Evolutionary conservation across 805 yeast species (phyloP).

Genomic region (Yueomyces sp.): DNA sequence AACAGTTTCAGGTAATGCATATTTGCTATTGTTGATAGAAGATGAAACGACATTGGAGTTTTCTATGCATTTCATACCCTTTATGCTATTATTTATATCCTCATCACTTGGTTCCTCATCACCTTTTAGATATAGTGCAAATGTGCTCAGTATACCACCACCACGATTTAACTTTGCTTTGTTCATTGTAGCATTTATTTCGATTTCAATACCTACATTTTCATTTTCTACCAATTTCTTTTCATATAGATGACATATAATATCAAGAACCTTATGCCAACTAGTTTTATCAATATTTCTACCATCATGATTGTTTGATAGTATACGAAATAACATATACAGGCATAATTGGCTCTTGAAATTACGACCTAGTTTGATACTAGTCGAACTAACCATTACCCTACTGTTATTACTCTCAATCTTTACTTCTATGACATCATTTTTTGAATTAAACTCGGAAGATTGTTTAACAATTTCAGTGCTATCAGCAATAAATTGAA

Average conservation of each 20-base stretch:
- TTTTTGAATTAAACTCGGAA: neutral
- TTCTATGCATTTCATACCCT: slow-evolving; percentile 60
- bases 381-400: slow-evolving; percentile 65
- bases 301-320: slow-evolving; percentile 41
- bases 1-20: neutral
- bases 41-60: neutral
- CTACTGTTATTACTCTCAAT: slow-evolving; percentile 39
- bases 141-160: slow-evolving; percentile 69
- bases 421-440: slow-evolving; percentile 18
- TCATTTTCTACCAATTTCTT: slow-evolving; percentile 41
- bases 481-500: slow-evolving; percentile 40
- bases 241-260: slow-evolving; percentile 53
- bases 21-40: neutral
- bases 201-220: slow-evolving; percentile 41
- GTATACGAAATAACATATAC: slow-evolving; percentile 69
- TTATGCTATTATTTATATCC: slow-evolving; percentile 74
- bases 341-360: slow-evolving; percentile 85
- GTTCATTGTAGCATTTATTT: slow-evolving; percentile 53
- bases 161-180: slow-evolving; percentile 60
- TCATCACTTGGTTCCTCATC: slow-evolving; percentile 94
- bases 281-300: slow-evolving; percentile 27
- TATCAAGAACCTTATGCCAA: slow-evolving; percentile 50
- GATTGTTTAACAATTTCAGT: neutral
- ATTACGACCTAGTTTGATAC: slow-evolving; percentile 78
- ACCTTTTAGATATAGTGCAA: slow-evolving; percentile 85